Evolutionary conservation across 116 monocot genomes (phyloP), one percentile per base, ranked within the genome.

Genomic region (Posidonia oceanica): DNA sequence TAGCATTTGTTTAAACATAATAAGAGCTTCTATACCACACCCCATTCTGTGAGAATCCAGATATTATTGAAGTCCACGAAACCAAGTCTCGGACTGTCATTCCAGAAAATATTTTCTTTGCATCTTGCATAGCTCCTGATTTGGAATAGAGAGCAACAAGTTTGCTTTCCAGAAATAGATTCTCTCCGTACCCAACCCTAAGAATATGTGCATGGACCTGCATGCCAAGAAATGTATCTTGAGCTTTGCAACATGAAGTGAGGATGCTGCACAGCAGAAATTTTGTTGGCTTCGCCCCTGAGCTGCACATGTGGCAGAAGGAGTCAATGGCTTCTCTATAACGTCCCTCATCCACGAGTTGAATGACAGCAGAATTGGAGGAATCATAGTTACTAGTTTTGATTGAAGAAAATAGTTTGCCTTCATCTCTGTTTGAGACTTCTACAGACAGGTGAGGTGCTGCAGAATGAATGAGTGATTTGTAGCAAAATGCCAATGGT

Each of bases 161-260:
- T 39, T 74, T 74, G 67, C 64, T 64, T 20, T 57, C 74, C 36
- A 74, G 67, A 39, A 67, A 74, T 54, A 48, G 58, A 59, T 74
- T 74, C 15, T 21, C 41, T 58, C 54, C 58, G 16, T 74, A 38
- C 8, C 74, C 74, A 29, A 17, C 17, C 11, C 10, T 18, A 36
- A 74, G 14, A 58, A 67, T 66, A 14, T 17, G 64, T 5, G 59
- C 74, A 48, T 74, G 74, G 5, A 74, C n/a, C 40, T 59, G 74
- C 56, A 74, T 15, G 18, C 67, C 66, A 8, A 67, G 57, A 67
- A 13, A 51, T 6, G 59, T 22, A 16, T 74, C 44, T 22, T 20
- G 67, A 14, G 59, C 39, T 17, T 51, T 56, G 67, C 40, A 74
- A 17, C 74, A 67, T 4, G 54, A 74, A 57, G 29, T 58, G 37